Evolutionary conservation across 129 eudicot species (phyloP), one percentile per base, ranked within the genome.

Genomic region (Pulicaria dysenterica): DNA sequence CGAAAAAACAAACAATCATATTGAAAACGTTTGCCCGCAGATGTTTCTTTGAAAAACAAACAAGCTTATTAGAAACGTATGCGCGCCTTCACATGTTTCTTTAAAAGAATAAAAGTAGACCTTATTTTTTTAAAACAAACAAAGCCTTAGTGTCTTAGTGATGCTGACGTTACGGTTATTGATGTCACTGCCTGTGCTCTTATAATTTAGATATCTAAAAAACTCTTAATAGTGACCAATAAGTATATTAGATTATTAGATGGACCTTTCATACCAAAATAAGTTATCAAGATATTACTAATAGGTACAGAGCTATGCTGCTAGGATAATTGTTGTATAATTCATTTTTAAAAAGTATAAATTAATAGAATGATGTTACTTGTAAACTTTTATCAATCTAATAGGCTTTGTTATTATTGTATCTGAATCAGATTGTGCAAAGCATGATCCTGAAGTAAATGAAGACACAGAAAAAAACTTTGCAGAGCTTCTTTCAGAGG

Each of bases 391-490:
- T 24, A 42, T 12, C 19, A 17, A 6, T 24, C 45, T 51, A 14
- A 70, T 55, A 11, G 8, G 11, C 59, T 45, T 60, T 15, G 41
- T 41, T 37, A 19, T 24, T 31, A 62, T 69, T 36, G 5, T 59
- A 4, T 75, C 15, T 41, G 40, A 5, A 65, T 34, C 87, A 93
- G 96, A 93, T 82, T 93, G 98, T 78, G 85, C 84, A 42, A 89
- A 89, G 83, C 92, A 73, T 73, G 95, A 89, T 84, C 90, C 91
- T 24, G 96, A 83, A 70, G 96, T 89, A 45, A 83, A 85, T 14
- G 96, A 88, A 79, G 98, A 92, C 81, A 87, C 94, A 6, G 91
- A 89, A 69, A 89, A 89, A 67, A 90, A 89, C 77, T 85, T 87
- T 72, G 83, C 87, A 3, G 98, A 89, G 44, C 87, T 89, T 59